Evolutionary conservation across 192 early-diverging fungal species (phyloP).

Genomic region (Funneliformis geosporum): DNA sequence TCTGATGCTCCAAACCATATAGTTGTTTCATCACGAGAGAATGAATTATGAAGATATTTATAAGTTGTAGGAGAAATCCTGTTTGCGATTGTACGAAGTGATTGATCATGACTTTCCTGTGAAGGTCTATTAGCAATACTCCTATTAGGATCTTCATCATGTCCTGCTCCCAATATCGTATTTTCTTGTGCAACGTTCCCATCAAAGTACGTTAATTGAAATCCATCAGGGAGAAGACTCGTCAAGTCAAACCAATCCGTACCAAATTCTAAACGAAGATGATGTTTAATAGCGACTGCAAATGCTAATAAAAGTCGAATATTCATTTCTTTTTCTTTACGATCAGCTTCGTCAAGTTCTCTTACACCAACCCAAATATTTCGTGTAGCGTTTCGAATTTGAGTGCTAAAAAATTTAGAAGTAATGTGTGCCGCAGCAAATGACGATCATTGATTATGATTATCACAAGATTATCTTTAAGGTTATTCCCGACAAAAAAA

Average conservation of each 20-base stretch:
- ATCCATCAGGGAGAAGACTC: constrained; percentile 46
- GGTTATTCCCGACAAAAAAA: constrained; percentile 44
- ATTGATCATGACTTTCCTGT: background rate
- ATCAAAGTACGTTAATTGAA: constrained; percentile 21
- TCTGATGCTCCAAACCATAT: constrained; percentile 28
- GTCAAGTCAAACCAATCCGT: constrained; percentile 56
- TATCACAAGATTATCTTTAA: constrained; percentile 56
- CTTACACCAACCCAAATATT: constrained; percentile 62
- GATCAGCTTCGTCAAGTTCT: constrained; percentile 40
- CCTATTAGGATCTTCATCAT: constrained; percentile 10
- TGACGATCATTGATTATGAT: constrained; percentile 45
- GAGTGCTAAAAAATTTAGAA: constrained; percentile 37
- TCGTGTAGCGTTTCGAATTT: constrained; percentile 67
- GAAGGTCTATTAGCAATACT: background rate
- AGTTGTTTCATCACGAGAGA: background rate
- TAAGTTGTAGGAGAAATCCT: background rate
- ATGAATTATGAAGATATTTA: background rate
- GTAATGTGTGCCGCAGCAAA: constrained; percentile 12
- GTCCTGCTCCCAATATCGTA: background rate
- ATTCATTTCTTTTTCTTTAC: constrained; percentile 54
- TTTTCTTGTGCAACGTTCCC: constrained; percentile 1
- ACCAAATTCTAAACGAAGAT: constrained; percentile 66
- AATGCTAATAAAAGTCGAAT: constrained; percentile 58
- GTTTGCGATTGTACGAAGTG: constrained; percentile 15
- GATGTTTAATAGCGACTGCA: constrained; percentile 59